These are phyloP conservation scores for Tuber borchii DNA, from an alignment of 495 filamentous ascomycete species.

Conservation along the genomic window DNA sequence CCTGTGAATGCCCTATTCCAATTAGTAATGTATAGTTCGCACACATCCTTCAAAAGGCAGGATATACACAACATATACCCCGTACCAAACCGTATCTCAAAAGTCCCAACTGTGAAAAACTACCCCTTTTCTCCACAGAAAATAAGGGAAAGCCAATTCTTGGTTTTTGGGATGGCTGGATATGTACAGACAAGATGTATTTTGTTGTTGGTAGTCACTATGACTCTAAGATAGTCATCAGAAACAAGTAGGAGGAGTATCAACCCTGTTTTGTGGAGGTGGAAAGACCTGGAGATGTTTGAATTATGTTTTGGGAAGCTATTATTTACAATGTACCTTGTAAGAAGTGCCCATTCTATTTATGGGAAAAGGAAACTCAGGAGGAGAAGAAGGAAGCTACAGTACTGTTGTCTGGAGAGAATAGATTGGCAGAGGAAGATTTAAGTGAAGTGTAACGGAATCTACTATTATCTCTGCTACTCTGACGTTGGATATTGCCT, in stretches of 20 bases:
- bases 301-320: constrained; percentile 11
- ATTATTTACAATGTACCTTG: constrained; percentile 9
- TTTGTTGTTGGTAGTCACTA: neutral
- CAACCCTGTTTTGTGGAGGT: neutral
- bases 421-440: too few relatives aligned
- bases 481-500: too few relatives aligned
- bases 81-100: neutral
- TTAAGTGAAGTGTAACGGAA: too few relatives aligned
- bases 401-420: too few relatives aligned
- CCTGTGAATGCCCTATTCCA: constrained; percentile 6
- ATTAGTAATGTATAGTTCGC: neutral
- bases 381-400: neutral
- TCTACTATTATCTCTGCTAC: too few relatives aligned
- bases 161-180: constrained; percentile 10
- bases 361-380: too few relatives aligned
- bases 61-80: constrained; percentile 5
- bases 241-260: constrained; percentile 4
- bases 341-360: neutral
- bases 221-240: neutral
- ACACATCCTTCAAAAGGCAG: neutral
- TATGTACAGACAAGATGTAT: constrained; percentile 11
- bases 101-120: neutral
- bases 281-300: neutral
- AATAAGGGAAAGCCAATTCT: neutral
- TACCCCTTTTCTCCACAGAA: neutral